Conservation (phyloP, 2,329 filamentous ascomycete genomes). For the Diplodia scrobiculata region DNA sequence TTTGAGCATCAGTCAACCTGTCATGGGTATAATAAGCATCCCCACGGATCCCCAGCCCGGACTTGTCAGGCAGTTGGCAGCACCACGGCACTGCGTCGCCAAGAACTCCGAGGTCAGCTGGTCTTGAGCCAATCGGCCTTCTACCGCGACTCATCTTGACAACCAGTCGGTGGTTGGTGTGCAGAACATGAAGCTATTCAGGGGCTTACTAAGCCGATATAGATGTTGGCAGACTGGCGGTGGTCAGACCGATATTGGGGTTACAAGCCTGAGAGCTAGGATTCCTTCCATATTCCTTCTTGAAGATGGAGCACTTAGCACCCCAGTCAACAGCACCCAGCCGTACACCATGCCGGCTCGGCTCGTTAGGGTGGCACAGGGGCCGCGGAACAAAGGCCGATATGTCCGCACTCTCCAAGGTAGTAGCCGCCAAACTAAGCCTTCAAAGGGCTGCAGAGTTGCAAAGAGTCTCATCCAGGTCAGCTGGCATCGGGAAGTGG, state of each 20-base stretch:
- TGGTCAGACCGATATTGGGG: neutral
- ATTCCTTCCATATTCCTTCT: neutral
- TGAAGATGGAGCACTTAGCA: neutral
- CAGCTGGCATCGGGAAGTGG: conserved; percentile 3
- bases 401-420: neutral
- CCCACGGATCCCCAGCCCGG: neutral
- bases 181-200: neutral
- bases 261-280: neutral
- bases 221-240: neutral
- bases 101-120: conserved; percentile 1
- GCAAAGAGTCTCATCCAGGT: neutral
- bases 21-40: neutral
- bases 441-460: neutral
- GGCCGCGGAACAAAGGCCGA: conserved; percentile 12
- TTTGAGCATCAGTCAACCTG: neutral
- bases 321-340: neutral
- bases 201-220: neutral
- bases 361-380: neutral
- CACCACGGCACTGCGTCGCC: neutral
- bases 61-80: neutral
- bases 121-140: neutral
- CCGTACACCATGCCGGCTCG: neutral
- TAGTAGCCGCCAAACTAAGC: neutral
- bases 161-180: neutral
- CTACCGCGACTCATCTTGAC: neutral